Base-by-base conservation (phyloP, 768 basidiomycete species). In the Calocera cornea region DNA sequence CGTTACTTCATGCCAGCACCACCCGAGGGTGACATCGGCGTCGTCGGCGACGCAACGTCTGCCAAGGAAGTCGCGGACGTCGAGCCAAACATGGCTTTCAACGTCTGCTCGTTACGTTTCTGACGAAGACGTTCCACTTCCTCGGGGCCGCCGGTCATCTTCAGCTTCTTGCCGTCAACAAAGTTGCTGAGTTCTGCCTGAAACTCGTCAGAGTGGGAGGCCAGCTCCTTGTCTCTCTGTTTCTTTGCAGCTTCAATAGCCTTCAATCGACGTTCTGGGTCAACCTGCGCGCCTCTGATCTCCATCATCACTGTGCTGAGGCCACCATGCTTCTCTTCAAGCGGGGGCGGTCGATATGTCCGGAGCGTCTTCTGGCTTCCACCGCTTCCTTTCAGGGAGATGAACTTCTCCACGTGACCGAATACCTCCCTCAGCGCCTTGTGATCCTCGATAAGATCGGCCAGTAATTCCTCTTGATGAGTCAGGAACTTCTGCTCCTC, bases 401-500 rank as follows among this genome's bases (percentile, higher is more conserved):
- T 90, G 74, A 97, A 90, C 75, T 94, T 88, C 77, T 92, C 87
- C 40, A 99, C 89, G 72, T 95, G 93, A 0, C 88, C 87, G 70
- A 89, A 87, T n/a, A 97, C 86, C 72, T 92, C 88, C 29, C 81
- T 72, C 47, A 91, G 85, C n/a, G 94, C 90, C 75, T 92, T 92
- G 77, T 95, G 86, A 74, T 99, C 95, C 74, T 94, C 94, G 70
- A 90, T 78, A 29, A 99, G 80, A 73, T 99, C 95, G 64, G 80
- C 80, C 68, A 95, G 80, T 75, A 99, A 84, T 76, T 94, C 92
- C 74, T 95, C 91, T 76, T 97, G 95, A 73, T 97, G 90, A 8
- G 84, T 86, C 68, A 97, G 79, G 80, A 97, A 90, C 72, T 94
- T 90, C 75, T 99, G 95, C 76, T 99, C 95, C 75, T 97, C 94